Conservation (phyloP, 2,329 filamentous ascomycete genomes). For the Colletotrichum aenigma region DNA sequence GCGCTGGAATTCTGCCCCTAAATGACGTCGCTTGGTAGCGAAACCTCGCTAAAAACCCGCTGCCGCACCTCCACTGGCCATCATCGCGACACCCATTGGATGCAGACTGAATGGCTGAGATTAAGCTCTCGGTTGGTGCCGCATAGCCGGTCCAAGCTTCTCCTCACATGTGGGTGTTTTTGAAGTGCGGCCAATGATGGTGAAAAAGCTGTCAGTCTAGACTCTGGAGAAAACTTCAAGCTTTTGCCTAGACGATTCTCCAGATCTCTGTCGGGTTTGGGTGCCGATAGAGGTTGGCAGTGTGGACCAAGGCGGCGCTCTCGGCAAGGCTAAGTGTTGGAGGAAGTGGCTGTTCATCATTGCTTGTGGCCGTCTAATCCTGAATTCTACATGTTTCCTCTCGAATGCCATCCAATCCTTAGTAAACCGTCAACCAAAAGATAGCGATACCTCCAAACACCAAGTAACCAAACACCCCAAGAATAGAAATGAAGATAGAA, state of each 20-base stretch:
- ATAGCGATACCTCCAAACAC: neutral
- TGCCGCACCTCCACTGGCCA: neutral
- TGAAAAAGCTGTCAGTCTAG: neutral
- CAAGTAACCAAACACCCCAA: neutral
- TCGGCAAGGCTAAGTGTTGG: neutral
- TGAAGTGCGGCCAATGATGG: neutral
- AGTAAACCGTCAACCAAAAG: neutral
- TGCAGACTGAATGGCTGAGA: neutral
- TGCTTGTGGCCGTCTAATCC: neutral
- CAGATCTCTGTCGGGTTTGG: neutral
- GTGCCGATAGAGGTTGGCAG: neutral
- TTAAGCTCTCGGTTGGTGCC: constrained; percentile 15
- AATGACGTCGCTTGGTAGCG: constrained; percentile 7
- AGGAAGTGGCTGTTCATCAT: neutral
- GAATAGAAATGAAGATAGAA: neutral
- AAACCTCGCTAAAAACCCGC: neutral
- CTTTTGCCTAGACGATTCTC: constrained; percentile 4
- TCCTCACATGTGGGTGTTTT: neutral
- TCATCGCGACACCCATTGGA: neutral
- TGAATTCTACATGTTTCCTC: neutral
- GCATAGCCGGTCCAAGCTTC: constrained; percentile 4
- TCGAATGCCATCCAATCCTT: neutral
- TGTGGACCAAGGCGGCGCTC: neutral
- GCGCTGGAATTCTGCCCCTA: neutral
- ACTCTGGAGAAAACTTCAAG: neutral